These are phyloP conservation scores for Gloeophyllum trabeum DNA, from an alignment of 768 basidiomycete genomes.

Conservation along the genomic window DNA sequence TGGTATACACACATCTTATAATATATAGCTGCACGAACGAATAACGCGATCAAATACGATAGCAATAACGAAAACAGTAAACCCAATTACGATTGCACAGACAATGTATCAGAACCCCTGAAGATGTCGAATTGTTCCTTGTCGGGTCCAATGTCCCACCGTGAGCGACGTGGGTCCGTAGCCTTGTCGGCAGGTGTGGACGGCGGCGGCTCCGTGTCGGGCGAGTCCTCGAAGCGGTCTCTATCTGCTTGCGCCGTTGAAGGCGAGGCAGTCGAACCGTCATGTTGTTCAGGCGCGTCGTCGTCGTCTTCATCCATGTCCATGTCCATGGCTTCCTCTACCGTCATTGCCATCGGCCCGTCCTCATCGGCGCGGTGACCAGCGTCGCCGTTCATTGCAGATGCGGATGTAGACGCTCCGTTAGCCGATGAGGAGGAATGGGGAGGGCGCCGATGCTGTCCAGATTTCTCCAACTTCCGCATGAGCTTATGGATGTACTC, in stretches of 20 bases:
- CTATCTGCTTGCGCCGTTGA: constrained; percentile 8
- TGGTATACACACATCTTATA: too few species aligned
- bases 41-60: too few species aligned
- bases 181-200: too few species aligned
- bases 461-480: constrained; percentile 46
- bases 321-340: constrained; percentile 22
- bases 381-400: constrained; percentile 10
- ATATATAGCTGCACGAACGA: too few species aligned
- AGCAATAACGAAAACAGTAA: too few species aligned
- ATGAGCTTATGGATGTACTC: constrained; percentile 82
- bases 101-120: too few species aligned
- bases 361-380: constrained; percentile 16
- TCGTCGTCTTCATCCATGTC: constrained; percentile 27
- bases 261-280: too few species aligned
- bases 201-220: neutral
- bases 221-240: constrained; percentile 11
- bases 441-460: constrained; percentile 12
- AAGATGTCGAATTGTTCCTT: too few species aligned
- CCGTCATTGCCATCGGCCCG: constrained; percentile 11
- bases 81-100: too few species aligned
- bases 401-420: constrained; percentile 3
- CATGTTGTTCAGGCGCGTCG: constrained; percentile 19
- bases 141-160: too few species aligned
- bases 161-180: too few species aligned
- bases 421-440: constrained; percentile 4